Evolutionary conservation across 208 protist genomes (phyloP).

Genomic region (Trypanosoma vivax): DNA sequence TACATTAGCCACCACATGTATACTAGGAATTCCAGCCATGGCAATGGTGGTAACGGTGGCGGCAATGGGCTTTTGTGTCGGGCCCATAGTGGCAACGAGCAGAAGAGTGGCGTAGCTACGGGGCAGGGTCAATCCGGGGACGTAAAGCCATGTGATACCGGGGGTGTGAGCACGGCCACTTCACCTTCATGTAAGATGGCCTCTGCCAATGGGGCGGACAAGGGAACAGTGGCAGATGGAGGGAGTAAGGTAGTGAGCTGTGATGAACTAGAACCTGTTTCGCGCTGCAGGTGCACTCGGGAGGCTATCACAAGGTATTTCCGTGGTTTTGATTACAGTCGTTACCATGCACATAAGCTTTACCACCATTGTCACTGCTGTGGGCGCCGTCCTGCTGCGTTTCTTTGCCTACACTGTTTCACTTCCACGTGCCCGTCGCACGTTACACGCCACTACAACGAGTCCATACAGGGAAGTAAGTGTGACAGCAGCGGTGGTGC

Average conservation of each 20-base stretch:
- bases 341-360: conserved; percentile 44
- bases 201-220: too few species aligned
- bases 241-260: too few species aligned
- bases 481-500: too few species aligned
- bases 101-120: too few species aligned
- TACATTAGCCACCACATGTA: conserved; percentile 19
- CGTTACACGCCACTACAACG: conserved; percentile 39
- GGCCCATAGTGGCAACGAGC: too few species aligned
- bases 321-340: conserved; percentile 46
- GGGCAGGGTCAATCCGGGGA: too few species aligned
- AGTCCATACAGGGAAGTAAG: conserved; percentile 1
- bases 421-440: conserved; percentile 63
- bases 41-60: too few species aligned
- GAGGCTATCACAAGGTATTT: conserved; percentile 45
- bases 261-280: conserved; percentile 15
- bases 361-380: conserved; percentile 59
- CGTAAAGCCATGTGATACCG: too few species aligned
- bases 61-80: too few species aligned
- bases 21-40: not conserved
- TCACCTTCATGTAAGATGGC: too few species aligned
- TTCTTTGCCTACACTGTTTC: conserved; percentile 69
- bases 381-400: conserved; percentile 46
- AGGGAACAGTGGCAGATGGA: too few species aligned
- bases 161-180: too few species aligned
- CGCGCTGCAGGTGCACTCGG: conserved; percentile 37